Percentiles rank a stretch among this genome's conserved stretches.
phyloP scores from a whole-genome alignment of 2,329 filamentous ascomycete species.

The Gyromitra esculenta region DNA sequence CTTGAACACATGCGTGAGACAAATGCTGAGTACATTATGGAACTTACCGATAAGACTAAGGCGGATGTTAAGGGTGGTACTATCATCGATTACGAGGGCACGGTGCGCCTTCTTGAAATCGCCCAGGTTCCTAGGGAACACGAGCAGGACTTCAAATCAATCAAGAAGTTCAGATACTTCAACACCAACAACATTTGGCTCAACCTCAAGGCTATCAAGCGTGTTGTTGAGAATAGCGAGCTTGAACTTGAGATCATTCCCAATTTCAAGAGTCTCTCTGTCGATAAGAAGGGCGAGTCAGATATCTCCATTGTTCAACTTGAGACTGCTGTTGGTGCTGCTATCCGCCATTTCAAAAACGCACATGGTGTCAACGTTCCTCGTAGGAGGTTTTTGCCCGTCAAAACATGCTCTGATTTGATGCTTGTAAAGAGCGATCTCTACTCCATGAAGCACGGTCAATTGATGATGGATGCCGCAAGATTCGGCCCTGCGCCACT shows the following conservation, averaged over 20 bases:
- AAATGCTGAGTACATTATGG: constrained; percentile 98
- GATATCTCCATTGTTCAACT: constrained; percentile 98
- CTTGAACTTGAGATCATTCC: constrained; percentile 99
- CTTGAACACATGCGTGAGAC: constrained; percentile 99
- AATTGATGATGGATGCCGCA: constrained; percentile 94
- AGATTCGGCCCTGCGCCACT: constrained; percentile 96
- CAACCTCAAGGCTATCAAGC: constrained; percentile 96
- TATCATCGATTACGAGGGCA: constrained; percentile 99
- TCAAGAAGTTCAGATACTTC: constrained; percentile 99
- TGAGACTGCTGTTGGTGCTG: constrained; percentile 97
- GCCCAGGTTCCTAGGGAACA: constrained; percentile 99
- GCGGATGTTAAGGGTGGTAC: constrained; percentile 99
- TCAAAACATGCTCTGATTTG: constrained; percentile 99
- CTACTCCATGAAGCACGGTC: constrained; percentile 98
- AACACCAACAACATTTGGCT: constrained; percentile 99
- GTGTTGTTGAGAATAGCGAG: constrained; percentile 97
- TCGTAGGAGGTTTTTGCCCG: constrained; percentile 95
- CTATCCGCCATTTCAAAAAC: constrained; percentile 98
- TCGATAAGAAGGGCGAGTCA: constrained; percentile 99
- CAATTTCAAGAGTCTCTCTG: constrained; percentile 97
- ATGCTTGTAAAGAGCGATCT: constrained; percentile 99
- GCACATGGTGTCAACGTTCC: constrained; percentile 99
- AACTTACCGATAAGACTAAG: constrained; percentile 99
- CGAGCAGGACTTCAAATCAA: constrained; percentile 99
- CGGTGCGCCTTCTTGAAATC: constrained; percentile 95